phyloP scores from a whole-genome alignment of 164 flowering plant genomes.

The Piper longum region DNA sequence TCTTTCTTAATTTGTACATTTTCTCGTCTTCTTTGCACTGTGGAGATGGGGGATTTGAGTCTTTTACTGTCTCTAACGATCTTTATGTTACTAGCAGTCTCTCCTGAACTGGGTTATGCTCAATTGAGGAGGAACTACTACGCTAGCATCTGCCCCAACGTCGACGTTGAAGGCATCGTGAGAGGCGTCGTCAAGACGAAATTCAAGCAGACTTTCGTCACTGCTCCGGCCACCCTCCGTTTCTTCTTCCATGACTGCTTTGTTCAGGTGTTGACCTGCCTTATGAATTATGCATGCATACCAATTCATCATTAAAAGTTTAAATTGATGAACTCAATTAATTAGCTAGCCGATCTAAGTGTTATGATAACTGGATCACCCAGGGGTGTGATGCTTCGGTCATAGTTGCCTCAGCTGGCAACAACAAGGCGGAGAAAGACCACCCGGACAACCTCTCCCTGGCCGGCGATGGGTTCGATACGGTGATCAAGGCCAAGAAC shows the following conservation, averaged over 20 bases:
- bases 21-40: not conserved
- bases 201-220: constrained; percentile 7
- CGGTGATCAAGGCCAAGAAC: constrained; percentile 51
- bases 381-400: constrained; percentile 64
- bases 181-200: constrained; percentile 15
- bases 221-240: constrained; percentile 16
- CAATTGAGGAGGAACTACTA: constrained; percentile 19
- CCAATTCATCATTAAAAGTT: too few relatives aligned
- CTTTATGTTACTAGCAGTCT: constrained; percentile 6
- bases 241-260: constrained; percentile 21
- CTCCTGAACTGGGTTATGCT: constrained; percentile 24
- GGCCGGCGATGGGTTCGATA: constrained; percentile 79
- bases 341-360: not conserved
- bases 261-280: constrained; percentile 8
- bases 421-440: constrained; percentile 57
- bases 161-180: constrained; percentile 12
- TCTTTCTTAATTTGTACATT: not conserved
- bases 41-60: not conserved
- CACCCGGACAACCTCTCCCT: constrained; percentile 60
- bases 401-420: constrained; percentile 40
- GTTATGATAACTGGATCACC: not conserved
- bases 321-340: too few relatives aligned
- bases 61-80: not conserved
- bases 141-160: constrained; percentile 13
- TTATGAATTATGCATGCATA: too few relatives aligned